Conservation (phyloP, 768 basidiomycete genomes). For the Lactifluus volemus region DNA sequence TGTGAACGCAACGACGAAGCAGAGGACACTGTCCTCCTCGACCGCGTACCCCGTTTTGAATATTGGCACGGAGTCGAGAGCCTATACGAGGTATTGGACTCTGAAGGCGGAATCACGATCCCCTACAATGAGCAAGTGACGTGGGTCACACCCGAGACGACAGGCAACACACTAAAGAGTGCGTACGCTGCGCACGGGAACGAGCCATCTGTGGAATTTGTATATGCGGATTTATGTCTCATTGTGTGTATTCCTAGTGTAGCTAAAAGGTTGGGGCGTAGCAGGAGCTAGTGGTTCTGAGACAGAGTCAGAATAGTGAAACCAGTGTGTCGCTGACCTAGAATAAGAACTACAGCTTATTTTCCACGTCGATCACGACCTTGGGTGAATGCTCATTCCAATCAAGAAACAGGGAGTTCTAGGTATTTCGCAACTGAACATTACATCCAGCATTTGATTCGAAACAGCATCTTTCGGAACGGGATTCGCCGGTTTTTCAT, state of each 20-base stretch:
- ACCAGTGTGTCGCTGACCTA: too few species aligned
- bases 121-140: neutral
- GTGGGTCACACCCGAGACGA: slow-evolving; percentile 1
- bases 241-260: neutral
- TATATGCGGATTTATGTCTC: slow-evolving; percentile 1
- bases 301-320: too few species aligned
- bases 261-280: neutral
- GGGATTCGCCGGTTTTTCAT: too few species aligned
- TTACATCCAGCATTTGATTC: too few species aligned
- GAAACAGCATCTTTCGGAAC: too few species aligned
- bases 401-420: too few species aligned
- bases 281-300: too few species aligned
- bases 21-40: neutral
- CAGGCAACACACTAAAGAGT: neutral
- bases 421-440: too few species aligned
- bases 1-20: neutral
- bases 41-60: neutral
- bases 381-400: too few species aligned
- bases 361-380: too few species aligned
- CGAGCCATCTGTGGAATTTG: neutral
- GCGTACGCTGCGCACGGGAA: neutral
- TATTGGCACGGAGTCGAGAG: too few species aligned
- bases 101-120: neutral
- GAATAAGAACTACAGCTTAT: too few species aligned
- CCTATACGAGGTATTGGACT: neutral